phyloP scores from a whole-genome alignment of 139 green algal genomes.

The Micractinium sp. region DNA sequence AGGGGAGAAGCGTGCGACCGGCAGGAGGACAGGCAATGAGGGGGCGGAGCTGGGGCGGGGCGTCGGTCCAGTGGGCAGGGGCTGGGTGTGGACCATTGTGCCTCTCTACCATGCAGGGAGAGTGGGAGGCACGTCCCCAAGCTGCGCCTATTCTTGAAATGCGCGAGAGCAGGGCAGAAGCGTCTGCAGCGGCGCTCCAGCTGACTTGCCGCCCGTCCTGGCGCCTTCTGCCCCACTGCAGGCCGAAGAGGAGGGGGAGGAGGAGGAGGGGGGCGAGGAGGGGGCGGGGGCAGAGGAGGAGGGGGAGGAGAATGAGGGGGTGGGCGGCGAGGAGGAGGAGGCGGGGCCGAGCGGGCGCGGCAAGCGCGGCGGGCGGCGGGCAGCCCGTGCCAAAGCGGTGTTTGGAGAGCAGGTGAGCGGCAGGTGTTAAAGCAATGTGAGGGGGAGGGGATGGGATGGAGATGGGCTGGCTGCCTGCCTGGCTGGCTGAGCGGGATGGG shows the following conservation, averaged over 20 bases:
- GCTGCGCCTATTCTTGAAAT: not conserved
- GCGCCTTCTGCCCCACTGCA: not conserved
- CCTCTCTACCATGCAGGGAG: too few species aligned
- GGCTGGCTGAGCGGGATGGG: too few species aligned
- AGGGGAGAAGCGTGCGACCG: too few species aligned
- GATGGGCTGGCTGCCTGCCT: too few species aligned
- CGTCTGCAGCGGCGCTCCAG: not conserved
- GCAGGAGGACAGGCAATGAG: too few species aligned
- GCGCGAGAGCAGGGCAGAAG: not conserved
- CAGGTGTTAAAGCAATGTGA: too few species aligned
- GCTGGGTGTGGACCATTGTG: too few species aligned
- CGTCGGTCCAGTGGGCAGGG: too few species aligned
- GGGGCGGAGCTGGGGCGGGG: too few species aligned
- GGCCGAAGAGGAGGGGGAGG: slow-evolving; percentile 1
- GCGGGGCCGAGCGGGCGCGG: not conserved
- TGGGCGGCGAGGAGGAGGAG: not conserved
- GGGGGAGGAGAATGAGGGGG: not conserved
- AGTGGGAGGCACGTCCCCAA: not conserved
- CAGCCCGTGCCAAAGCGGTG: too few species aligned
- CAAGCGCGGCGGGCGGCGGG: not conserved
- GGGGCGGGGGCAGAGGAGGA: slow-evolving; percentile 15
- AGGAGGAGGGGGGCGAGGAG: slow-evolving; percentile 30
- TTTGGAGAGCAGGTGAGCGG: too few species aligned
- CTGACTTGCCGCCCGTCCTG: not conserved
- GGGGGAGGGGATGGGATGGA: too few species aligned